A percentile compares a stretch with the other conserved stretches of the same genome.
Evolutionary conservation across 345 rosid genomes (phyloP).

Genomic region (Eutrema yunnanense): DNA sequence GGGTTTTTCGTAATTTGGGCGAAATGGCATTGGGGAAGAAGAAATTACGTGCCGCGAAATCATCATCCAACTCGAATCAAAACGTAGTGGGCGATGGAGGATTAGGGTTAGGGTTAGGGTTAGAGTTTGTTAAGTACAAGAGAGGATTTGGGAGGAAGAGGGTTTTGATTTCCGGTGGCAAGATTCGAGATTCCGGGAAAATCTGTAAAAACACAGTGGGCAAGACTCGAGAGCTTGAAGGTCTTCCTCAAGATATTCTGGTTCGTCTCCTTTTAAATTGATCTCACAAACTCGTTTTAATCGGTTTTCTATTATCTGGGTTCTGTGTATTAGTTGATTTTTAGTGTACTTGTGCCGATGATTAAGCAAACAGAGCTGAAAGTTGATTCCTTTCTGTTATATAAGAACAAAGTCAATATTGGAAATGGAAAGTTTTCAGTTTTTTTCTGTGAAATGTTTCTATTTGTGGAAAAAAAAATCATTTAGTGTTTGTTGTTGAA

Average conservation of each 20-base stretch:
- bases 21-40: slow-evolving; percentile 42
- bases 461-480: not conserved
- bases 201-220: slow-evolving; percentile 27
- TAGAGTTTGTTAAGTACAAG: slow-evolving; percentile 37
- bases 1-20: not conserved
- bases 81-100: slow-evolving; percentile 12
- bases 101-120: slow-evolving; percentile 7
- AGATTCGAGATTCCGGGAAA: slow-evolving; percentile 27
- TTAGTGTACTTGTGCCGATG: not conserved
- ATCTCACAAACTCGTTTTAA: not conserved
- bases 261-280: slow-evolving; percentile 28
- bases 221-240: slow-evolving; percentile 42
- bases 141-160: slow-evolving; percentile 57
- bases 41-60: slow-evolving; percentile 22
- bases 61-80: not conserved
- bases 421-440: not conserved
- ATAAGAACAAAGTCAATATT: not conserved
- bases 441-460: not conserved
- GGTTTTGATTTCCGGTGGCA: slow-evolving; percentile 30
- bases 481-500: not conserved
- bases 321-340: not conserved
- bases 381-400: not conserved
- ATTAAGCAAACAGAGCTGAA: not conserved
- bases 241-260: slow-evolving; percentile 64
- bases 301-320: not conserved